Evolutionary conservation across 2,329 filamentous ascomycete genomes (phyloP), one percentile per base, ranked within the genome.

Genomic region (Xylaria digitata): DNA sequence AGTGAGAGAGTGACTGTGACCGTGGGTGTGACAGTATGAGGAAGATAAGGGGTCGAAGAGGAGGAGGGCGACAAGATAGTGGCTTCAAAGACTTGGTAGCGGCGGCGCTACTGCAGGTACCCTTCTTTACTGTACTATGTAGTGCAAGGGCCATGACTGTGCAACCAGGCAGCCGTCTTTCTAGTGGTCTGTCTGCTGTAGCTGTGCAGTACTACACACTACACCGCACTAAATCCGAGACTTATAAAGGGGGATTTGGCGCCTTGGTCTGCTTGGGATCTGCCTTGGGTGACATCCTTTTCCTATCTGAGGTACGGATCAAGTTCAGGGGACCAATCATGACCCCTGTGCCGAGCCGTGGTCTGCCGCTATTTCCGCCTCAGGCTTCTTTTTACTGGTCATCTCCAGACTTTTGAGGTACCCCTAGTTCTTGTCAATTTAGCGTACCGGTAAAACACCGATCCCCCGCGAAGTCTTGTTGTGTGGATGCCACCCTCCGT

Each of bases 41-140:
- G 55, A 48, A 46, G 45, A 52, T 11, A 45, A 53, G 46, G 50
- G 21, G n/a, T 50, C 17, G 21, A 57, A 30, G 49, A n/a, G 60
- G 30, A 30, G 26, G 45, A 61, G 26, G 53, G 54, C 34, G 34
- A 11, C 34, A 5, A 26, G 26, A 26, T 37, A 9, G 34, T 37
- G 34, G 37, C 37, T 40, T 40, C 37, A 40, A 40, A 40, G 37
- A 40, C 37, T 13, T 37, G 34, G 34, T 37, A 9, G 37, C 37
- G 37, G 37, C 37, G 37, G 49, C 62, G 46, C 66, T 68, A 68
- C 66, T 68, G 66, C 66, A 68, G 66, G 66, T 63, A 68, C 66
- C 42, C 50, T 56, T 58, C 26, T 50, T 50, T 50, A 34, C 9
- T 40, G 11, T 40, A 40, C 37, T 40, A 13, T 4, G 11, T 40